Conservation (phyloP, 2,329 filamentous ascomycete species). For the Paraphaeosphaeria sporulosa region DNA sequence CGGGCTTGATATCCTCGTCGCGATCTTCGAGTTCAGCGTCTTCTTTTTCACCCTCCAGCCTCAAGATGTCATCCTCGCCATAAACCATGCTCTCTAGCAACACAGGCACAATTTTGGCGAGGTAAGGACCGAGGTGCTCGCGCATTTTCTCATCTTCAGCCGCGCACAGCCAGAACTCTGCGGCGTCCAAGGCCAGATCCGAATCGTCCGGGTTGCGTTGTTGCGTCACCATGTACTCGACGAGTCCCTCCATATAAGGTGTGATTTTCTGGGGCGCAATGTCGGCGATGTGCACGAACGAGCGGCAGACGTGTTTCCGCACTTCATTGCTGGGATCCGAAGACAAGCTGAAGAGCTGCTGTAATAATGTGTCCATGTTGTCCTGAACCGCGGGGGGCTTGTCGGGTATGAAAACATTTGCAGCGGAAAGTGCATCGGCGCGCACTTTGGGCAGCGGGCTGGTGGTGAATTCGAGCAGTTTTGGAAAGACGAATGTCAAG, state of each 20-base stretch:
- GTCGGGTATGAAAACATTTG: conserved; percentile 90
- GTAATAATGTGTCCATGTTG: conserved; percentile 81
- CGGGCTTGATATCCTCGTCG: conserved; percentile 88
- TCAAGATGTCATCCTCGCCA: conserved; percentile 87
- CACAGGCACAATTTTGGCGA: conserved; percentile 86
- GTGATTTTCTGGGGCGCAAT: conserved; percentile 88
- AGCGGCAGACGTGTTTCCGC: conserved; percentile 88
- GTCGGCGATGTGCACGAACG: conserved; percentile 91
- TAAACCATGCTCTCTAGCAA: conserved; percentile 96
- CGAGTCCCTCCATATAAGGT: conserved; percentile 85
- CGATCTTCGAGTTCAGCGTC: conserved; percentile 93
- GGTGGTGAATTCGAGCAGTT: conserved; percentile 85
- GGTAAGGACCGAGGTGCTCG: conserved; percentile 76
- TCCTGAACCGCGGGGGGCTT: conserved; percentile 83
- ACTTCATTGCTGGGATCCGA: conserved; percentile 81
- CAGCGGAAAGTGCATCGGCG: conserved; percentile 78
- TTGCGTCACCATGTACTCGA: conserved; percentile 91
- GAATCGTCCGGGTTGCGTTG: conserved; percentile 83
- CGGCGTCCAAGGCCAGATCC: conserved; percentile 90
- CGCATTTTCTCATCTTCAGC: conserved; percentile 86
- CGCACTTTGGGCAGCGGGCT: conserved; percentile 80
- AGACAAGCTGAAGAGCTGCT: conserved; percentile 82
- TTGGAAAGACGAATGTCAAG: conserved; percentile 86
- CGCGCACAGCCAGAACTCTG: conserved; percentile 96
- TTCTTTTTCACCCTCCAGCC: conserved; percentile 78